Base-by-base conservation (phyloP, 2,329 filamentous ascomycete species). In the Colletotrichum sp. region DNA sequence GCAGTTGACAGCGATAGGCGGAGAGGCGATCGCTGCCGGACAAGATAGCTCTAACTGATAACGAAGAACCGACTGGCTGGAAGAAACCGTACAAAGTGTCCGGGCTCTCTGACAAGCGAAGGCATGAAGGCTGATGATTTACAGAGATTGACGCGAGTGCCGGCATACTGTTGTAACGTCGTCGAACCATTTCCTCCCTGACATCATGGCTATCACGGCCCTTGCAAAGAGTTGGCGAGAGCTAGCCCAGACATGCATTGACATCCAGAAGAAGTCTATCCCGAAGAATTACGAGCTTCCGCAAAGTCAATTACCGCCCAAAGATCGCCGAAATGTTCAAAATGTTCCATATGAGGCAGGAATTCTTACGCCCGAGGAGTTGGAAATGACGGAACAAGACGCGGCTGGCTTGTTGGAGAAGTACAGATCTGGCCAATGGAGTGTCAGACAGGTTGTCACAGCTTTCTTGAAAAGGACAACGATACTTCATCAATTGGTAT, bases 251-350 rank as follows among this genome's bases (percentile, higher is more conserved):
- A 16, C 15, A 5, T 74, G 71, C 22, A 36, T 74, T 7, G 56
- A 64, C 8, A 62, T 74, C 3, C 71, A 74, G 58, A 28, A 58
- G 10, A 81, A 83, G 66, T 89, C 89, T 1, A 91, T 93, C 62
- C 91, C 92, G 1, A 74, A 84, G 2, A 88, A 92, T 79, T 93
- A 90, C 88, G 84, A 86, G 68, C 87, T 94, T 10, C 89, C 91
- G 0, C 80, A 82, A 6, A 80, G 88, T 62, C 82, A 91, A 58
- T 78, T 92, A 1, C 91, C 92, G 4, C 85, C 88, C 1, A 86
- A 87, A 0, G 84, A 86, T 30, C 88, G 91, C 78, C 83, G 88
- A 64, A 87, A 93, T 79, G 89, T 93, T 9, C 90, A 88, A 1
- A 78, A 78, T 10, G 92, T 92, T 82, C 91, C 92, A 79, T 79